These are phyloP conservation scores for Sisymbrium irio DNA, from an alignment of 345 rosid species.

Conservation along the genomic window DNA sequence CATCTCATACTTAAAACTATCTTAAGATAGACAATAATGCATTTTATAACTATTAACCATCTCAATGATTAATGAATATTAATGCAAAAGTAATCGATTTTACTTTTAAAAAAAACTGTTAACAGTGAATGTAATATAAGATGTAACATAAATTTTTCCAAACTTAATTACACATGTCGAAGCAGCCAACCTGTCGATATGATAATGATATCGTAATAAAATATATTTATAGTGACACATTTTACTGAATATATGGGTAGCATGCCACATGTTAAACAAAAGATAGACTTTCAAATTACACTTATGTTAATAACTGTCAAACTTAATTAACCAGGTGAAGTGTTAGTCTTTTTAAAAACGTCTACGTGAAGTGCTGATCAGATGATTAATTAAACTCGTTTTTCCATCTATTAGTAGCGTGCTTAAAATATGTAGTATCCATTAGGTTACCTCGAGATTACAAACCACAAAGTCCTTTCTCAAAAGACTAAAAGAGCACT, in stretches of 20 bases:
- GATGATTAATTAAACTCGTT: slow-evolving; percentile 11
- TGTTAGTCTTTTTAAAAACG: not conserved
- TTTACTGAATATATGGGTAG: not conserved
- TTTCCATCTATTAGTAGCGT: not conserved
- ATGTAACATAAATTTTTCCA: not conserved
- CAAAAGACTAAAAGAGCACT: slow-evolving; percentile 26
- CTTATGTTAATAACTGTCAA: not conserved
- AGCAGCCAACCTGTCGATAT: too few relatives aligned
- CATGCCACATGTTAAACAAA: not conserved
- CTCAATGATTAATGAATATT: not conserved
- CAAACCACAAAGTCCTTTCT: slow-evolving; percentile 24
- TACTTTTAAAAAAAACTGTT: too few relatives aligned
- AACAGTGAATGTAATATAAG: not conserved
- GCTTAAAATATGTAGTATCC: not conserved
- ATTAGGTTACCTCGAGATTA: slow-evolving; percentile 34
- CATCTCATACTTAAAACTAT: not conserved
- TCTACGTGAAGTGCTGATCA: slow-evolving; percentile 10
- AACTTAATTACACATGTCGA: too few relatives aligned
- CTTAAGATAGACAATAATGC: not conserved
- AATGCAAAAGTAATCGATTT: not conserved
- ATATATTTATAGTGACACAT: too few relatives aligned
- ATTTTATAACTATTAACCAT: not conserved
- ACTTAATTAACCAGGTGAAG: slow-evolving; percentile 6
- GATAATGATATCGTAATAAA: not conserved
- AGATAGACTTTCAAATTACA: not conserved